Conservation (phyloP, 495 filamentous ascomycete genomes). For the Penicillium samsonianum region DNA sequence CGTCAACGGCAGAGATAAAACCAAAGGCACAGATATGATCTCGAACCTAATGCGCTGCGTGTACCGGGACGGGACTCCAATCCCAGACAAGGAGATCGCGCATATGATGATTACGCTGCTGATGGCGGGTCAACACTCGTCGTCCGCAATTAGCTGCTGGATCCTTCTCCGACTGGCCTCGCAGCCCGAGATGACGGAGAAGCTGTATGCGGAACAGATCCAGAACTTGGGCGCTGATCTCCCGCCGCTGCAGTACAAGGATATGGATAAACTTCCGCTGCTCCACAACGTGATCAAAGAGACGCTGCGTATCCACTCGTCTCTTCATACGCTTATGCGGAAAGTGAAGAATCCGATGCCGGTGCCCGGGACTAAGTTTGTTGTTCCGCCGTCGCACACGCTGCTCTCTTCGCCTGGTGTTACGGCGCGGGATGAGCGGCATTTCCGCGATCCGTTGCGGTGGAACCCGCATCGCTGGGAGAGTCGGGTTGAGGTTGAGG, state of each 20-base stretch:
- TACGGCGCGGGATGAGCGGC: constrained; percentile 63
- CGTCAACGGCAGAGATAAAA: constrained; percentile 40
- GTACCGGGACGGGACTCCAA: constrained; percentile 70
- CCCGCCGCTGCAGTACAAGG: constrained; percentile 63
- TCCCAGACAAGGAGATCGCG: constrained; percentile 80
- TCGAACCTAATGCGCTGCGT: constrained; percentile 76
- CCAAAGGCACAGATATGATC: constrained; percentile 65
- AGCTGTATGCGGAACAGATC: constrained; percentile 75
- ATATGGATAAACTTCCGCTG: constrained; percentile 68
- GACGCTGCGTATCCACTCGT: constrained; percentile 75
- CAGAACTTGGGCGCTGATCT: constrained; percentile 61
- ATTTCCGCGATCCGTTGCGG: constrained; percentile 75
- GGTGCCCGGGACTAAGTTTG: constrained; percentile 74
- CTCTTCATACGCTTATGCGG: constrained; percentile 84
- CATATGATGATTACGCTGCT: constrained; percentile 92
- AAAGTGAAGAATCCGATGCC: constrained; percentile 79
- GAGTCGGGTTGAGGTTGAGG: constrained; percentile 51
- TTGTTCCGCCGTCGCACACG: constrained; percentile 72
- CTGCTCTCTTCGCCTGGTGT: constrained; percentile 83
- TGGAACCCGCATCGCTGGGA: constrained; percentile 96
- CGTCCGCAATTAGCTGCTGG: constrained; percentile 78
- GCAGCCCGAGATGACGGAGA: constrained; percentile 69
- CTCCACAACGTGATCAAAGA: constrained; percentile 75
- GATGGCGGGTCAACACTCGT: constrained; percentile 89
- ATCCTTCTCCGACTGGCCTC: constrained; percentile 78